phyloP scores from a whole-genome alignment of 2,329 filamentous ascomycete species.

The Pseudopithomyces chartarum region DNA sequence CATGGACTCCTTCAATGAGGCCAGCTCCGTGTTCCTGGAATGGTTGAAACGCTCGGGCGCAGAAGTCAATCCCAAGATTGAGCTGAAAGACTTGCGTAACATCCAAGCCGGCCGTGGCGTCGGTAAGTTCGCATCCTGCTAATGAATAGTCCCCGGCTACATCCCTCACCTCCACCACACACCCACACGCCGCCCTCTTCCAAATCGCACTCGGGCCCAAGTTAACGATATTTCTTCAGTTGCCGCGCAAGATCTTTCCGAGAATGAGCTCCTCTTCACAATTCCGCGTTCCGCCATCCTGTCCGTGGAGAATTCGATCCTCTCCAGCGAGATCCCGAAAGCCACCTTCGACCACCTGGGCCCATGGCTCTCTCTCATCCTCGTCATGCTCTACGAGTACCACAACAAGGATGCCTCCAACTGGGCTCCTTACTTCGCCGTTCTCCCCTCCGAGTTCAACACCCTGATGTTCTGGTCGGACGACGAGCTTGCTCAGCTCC shows the following conservation, averaged over 20 bases:
- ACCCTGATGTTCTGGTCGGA: conserved; percentile 89
- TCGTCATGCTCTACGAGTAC: conserved; percentile 80
- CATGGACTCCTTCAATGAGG: conserved; percentile 46
- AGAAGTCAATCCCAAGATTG: conserved; percentile 62
- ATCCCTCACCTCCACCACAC: neutral
- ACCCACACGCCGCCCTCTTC: neutral
- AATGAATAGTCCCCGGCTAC: conserved; percentile 1
- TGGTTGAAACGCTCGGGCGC: conserved; percentile 63
- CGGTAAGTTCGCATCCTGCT: conserved; percentile 53
- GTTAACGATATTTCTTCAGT: conserved; percentile 56
- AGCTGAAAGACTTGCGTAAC: conserved; percentile 61
- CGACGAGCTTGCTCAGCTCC: conserved; percentile 71
- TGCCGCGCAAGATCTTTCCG: conserved; percentile 69
- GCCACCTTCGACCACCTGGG: conserved; percentile 45
- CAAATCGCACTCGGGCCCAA: neutral
- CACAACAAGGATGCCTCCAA: conserved; percentile 63
- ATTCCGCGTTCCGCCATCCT: conserved; percentile 76
- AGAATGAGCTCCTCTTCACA: conserved; percentile 79
- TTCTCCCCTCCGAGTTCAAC: conserved; percentile 74
- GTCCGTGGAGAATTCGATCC: conserved; percentile 71
- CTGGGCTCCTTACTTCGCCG: conserved; percentile 79
- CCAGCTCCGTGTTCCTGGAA: conserved; percentile 58
- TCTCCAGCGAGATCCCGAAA: conserved; percentile 59
- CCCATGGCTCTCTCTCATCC: conserved; percentile 65
- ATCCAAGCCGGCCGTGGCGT: conserved; percentile 65